Percentiles rank a stretch among this genome's conserved stretches.
Conservation (phyloP, 768 basidiomycete species). For the Auriscalpium microsporum region DNA sequence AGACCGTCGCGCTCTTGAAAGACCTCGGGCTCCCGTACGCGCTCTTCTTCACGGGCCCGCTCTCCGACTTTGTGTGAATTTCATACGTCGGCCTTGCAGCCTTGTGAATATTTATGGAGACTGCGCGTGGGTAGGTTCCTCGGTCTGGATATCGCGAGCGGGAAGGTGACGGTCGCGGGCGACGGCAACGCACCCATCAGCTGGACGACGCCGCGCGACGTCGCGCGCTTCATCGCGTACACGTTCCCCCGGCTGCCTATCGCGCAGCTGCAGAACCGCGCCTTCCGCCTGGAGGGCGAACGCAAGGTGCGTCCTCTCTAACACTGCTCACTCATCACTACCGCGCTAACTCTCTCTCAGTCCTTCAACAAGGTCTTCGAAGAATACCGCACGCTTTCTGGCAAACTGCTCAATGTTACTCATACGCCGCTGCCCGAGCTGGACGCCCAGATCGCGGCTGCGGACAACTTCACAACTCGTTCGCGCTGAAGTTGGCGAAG, state of each 20-base stretch:
- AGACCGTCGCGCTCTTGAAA: not conserved
- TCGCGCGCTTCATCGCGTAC: constrained; percentile 15
- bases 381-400: constrained; percentile 9
- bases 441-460: constrained; percentile 7
- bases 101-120: too few species aligned
- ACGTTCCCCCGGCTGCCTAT: constrained; percentile 9
- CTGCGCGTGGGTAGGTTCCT: not conserved
- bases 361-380: constrained; percentile 14
- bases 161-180: constrained; percentile 12
- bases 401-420: constrained; percentile 14
- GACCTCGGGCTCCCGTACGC: constrained; percentile 9
- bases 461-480: not conserved
- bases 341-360: not conserved
- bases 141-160: constrained; percentile 7
- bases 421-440: constrained; percentile 6
- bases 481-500: not conserved
- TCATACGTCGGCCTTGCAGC: not conserved
- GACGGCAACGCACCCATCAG: constrained; percentile 7
- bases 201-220: constrained; percentile 13
- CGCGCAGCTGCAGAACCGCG: constrained; percentile 5
- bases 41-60: constrained; percentile 13
- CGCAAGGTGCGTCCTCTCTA: not conserved
- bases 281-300: constrained; percentile 6
- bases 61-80: constrained; percentile 5
- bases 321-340: not conserved